phyloP scores from a whole-genome alignment of 2,329 filamentous ascomycete genomes.

The Cladosporium colombiae region DNA sequence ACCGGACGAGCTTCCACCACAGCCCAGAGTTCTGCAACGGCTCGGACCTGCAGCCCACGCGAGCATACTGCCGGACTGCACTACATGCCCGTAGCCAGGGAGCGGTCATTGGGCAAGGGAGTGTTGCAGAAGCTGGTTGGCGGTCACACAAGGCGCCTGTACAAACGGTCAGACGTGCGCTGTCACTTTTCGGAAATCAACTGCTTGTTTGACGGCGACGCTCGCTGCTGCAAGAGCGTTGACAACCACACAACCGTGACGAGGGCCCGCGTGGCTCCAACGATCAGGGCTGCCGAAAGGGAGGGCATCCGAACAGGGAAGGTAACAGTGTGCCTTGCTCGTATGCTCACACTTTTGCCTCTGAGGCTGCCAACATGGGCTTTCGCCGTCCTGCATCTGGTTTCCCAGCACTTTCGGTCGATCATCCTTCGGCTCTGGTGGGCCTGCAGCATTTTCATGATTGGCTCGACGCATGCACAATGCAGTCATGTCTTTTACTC shows the following conservation, averaged over 20 bases:
- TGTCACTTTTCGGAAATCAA: slow-evolving; percentile 9
- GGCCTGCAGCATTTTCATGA: slow-evolving; percentile 3
- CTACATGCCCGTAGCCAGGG: slow-evolving; percentile 5
- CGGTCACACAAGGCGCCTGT: slow-evolving; percentile 18
- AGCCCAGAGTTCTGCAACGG: slow-evolving; percentile 15
- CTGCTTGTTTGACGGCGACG: slow-evolving; percentile 19
- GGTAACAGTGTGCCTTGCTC: slow-evolving; percentile 1
- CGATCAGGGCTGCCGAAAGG: slow-evolving; percentile 9
- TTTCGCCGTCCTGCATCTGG: slow-evolving; percentile 7
- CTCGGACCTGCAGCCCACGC: slow-evolving; percentile 18
- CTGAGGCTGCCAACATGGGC: slow-evolving; percentile 3
- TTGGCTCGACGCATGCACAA: slow-evolving; percentile 11
- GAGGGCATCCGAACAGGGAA: slow-evolving; percentile 11
- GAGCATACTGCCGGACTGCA: slow-evolving; percentile 9
- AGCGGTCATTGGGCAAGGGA: slow-evolving; percentile 5
- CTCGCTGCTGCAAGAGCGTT: slow-evolving; percentile 19
- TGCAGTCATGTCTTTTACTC: slow-evolving; percentile 4
- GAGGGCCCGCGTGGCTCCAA: slow-evolving; percentile 12
- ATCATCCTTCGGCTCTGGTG: slow-evolving; percentile 7
- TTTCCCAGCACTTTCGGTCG: slow-evolving; percentile 6
- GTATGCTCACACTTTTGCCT: slow-evolving; percentile 14
- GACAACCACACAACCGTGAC: slow-evolving; percentile 2
- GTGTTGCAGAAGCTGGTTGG: slow-evolving; percentile 12
- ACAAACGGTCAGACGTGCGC: slow-evolving; percentile 18
- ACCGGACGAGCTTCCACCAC: background rate